Evolutionary conservation across 75 land plant species (phyloP), one percentile per base, ranked within the genome.

Genomic region (Pinus albicaulis): DNA sequence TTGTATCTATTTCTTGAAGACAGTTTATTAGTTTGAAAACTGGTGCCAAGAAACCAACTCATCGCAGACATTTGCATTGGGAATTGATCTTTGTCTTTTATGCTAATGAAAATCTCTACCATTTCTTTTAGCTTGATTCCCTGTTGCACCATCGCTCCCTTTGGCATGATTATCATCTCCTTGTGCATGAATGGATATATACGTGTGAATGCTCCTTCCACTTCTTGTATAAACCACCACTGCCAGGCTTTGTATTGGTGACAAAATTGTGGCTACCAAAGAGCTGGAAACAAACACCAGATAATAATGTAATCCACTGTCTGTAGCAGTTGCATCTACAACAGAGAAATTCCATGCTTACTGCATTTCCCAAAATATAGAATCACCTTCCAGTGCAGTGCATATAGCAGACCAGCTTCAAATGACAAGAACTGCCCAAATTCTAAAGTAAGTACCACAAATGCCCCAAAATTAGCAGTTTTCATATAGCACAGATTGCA

Each of bases 21-120:
- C n/a, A n/a, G n/a, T n/a, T n/a, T n/a, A n/a, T n/a, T n/a, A n/a
- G n/a, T n/a, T n/a, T n/a, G n/a, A n/a, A n/a, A n/a, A n/a, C n/a
- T n/a, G n/a, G n/a, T n/a, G n/a, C n/a, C n/a, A n/a, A n/a, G n/a
- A n/a, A n/a, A n/a, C n/a, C n/a, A n/a, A n/a, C n/a, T n/a, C n/a
- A 72, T 90, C 84, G 23, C 85, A 86, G 55, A 83, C 88, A 70
- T 86, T 84, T 8, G 93, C 91, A 76, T 95, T 92, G 11, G 92
- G 94, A 56, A 91, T 73, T 12, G 82, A 59, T 74, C 80, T 64
- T 8, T 70, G 25, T 52, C 80, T 83, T 81, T 69, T 76, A 26
- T 82, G 75, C 20, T 88, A 76, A 56, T 58, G 82, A 16, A 62
- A 68, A 15, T 66, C 79, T 69, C 79, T 58, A 62, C 81, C 36